phyloP scores from a whole-genome alignment of 2,329 filamentous ascomycete genomes.

The Cercospora sesami region DNA sequence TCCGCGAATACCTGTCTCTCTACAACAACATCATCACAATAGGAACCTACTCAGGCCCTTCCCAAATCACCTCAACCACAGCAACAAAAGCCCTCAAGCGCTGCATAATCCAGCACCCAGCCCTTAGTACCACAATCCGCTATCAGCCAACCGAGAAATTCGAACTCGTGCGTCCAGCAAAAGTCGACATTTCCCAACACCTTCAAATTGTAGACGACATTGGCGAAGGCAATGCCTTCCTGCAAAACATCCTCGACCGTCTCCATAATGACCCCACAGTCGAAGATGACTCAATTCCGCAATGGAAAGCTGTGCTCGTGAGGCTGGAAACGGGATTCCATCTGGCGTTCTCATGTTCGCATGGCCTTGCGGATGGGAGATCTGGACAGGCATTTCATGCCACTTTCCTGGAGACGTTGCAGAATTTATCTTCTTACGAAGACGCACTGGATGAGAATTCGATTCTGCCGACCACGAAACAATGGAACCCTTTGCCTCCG shows the following conservation, averaged over 20 bases:
- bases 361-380: constrained; percentile 48
- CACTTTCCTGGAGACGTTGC: constrained; percentile 41
- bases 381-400: constrained; percentile 48
- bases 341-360: constrained; percentile 47
- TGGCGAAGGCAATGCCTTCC: constrained; percentile 18
- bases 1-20: constrained; percentile 44
- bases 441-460: constrained; percentile 4
- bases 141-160: constrained; percentile 43
- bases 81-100: constrained; percentile 39
- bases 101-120: constrained; percentile 45
- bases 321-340: constrained; percentile 10
- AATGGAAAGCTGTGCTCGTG: constrained; percentile 41
- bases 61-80: constrained; percentile 24
- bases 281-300: constrained; percentile 37
- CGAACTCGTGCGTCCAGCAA: constrained; percentile 36
- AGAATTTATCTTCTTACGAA: neutral
- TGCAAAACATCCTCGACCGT: constrained; percentile 34
- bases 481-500: constrained; percentile 33
- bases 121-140: constrained; percentile 42
- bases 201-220: constrained; percentile 36
- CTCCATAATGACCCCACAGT: constrained; percentile 41
- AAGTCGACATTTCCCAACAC: constrained; percentile 45
- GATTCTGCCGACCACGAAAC: constrained; percentile 21
- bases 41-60: constrained; percentile 36
- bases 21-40: constrained; percentile 46